Evolutionary conservation across 164 flowering plant genomes (phyloP), one percentile per base, ranked within the genome.

Genomic region (Vitis labrusca): DNA sequence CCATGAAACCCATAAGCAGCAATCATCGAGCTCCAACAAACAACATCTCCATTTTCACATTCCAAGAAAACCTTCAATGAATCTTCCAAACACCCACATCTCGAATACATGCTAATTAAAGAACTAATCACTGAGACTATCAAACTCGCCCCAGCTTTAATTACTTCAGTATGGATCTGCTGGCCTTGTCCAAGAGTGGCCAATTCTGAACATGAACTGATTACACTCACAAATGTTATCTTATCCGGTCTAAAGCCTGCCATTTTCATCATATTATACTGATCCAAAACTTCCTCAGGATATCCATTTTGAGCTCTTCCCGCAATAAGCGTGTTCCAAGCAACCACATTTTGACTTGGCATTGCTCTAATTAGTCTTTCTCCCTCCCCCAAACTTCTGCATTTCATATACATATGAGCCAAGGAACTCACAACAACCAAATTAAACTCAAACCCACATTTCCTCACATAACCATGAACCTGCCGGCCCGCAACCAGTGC

Each of bases 1-100:
- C 97, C 93, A 75, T 92, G 95, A 72, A 86, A 90, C 50, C 93
- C 95, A 71, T 85, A 90, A 54, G 95, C 92, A 17, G 91, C 74
- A 77, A 92, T 87, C 91, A 90, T 88, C 3, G 95, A 74, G 63
- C 89, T 87, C 93, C 91, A 90, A 50, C 83, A 50, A 10, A 92
- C 93, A 51, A 69, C 61, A 75, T 91, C 92, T 3, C 48, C 65
- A 68, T 75, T 79, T 64, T 65, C 66, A 61, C 70, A 67, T 71
- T 80, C 89, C 17, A 30, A 10, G 64, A 92, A 92, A 27, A 73
- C 82, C 61, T 69, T 86, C n/a, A 75, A n/a, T 10, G 91, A 89
- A 56, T 86, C 92, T 10, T 84, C 86, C 76, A 90, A 77, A 64
- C 91, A 88, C 16, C 97, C 93, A 68, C 93, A 88, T 61, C 76